These are phyloP conservation scores for Aspergillus indologenus DNA, from an alignment of 495 filamentous ascomycete genomes.

Conservation along the genomic window DNA sequence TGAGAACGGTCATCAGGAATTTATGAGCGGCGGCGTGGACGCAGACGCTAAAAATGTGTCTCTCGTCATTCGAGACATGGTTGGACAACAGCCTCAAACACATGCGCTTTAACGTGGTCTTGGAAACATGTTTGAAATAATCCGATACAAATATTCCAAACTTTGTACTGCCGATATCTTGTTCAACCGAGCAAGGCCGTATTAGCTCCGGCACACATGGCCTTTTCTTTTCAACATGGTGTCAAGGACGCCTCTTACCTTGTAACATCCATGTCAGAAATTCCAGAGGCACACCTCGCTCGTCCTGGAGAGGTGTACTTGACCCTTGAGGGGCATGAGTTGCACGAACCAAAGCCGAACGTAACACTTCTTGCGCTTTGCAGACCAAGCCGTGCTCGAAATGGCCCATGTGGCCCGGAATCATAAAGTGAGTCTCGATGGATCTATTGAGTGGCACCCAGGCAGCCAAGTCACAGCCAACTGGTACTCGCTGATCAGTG, in stretches of 20 bases:
- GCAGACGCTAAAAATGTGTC: slow-evolving; percentile 19
- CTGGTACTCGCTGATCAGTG: neutral
- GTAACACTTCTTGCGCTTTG: neutral
- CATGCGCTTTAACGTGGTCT: slow-evolving; percentile 18
- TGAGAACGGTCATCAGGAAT: slow-evolving; percentile 17
- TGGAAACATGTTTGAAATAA: slow-evolving; percentile 22
- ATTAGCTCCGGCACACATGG: neutral
- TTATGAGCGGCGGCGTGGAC: slow-evolving; percentile 22
- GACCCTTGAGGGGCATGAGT: neutral
- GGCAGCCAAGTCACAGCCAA: neutral
- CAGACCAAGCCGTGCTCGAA: neutral
- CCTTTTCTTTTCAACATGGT: neutral
- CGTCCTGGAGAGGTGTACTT: slow-evolving; percentile 1
- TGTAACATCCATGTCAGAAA: slow-evolving; percentile 26
- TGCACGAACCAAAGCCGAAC: neutral
- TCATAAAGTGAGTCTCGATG: neutral
- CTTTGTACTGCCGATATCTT: slow-evolving; percentile 20
- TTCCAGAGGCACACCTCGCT: slow-evolving; percentile 6
- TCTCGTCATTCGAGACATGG: slow-evolving; percentile 9
- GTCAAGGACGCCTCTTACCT: slow-evolving; percentile 12
- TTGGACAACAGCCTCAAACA: slow-evolving; percentile 16
- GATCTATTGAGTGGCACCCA: neutral
- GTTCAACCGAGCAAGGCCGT: neutral
- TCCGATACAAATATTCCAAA: slow-evolving; percentile 23
- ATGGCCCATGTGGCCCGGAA: neutral